phyloP scores from a whole-genome alignment of 225 moss, liverwort and hornwort species.

The Straminergon stramineum region DNA sequence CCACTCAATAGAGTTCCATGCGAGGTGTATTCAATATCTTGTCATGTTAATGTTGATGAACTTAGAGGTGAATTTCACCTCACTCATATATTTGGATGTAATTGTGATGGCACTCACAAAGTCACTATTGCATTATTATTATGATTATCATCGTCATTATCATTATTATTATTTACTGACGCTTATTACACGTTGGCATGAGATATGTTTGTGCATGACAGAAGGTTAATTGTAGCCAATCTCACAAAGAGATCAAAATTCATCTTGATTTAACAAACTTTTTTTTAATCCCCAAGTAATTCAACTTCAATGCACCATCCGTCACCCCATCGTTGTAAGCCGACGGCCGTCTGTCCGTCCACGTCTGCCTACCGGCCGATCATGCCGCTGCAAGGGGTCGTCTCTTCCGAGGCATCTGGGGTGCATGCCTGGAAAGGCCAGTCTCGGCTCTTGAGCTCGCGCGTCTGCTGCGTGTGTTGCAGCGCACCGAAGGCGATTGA shows the following conservation, averaged over 20 bases:
- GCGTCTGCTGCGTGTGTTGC: not conserved
- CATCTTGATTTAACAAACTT: not conserved
- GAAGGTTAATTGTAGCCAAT: not conserved
- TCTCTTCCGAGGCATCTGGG: not conserved
- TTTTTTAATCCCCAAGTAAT: not conserved
- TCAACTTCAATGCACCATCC: not conserved
- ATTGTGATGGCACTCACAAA: rapidly evolving
- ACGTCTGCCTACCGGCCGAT: not conserved
- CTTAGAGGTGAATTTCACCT: no score
- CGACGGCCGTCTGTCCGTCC: not conserved
- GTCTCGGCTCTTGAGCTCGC: not conserved
- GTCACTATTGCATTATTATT: rapidly evolving
- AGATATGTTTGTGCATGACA: not conserved
- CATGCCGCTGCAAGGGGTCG: not conserved
- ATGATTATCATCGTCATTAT: no score
- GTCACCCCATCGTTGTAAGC: not conserved
- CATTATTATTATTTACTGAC: not conserved
- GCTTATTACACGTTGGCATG: rapidly evolving
- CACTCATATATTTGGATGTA: not conserved
- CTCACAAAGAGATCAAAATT: not conserved
- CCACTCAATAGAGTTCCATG: rapidly evolving
- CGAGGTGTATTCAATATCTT: not conserved
- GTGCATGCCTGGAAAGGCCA: not conserved
- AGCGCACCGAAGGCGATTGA: not conserved
- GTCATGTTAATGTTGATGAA: not conserved